phyloP scores from a whole-genome alignment of 257 asterid species.

The Hygrophila difformis region DNA sequence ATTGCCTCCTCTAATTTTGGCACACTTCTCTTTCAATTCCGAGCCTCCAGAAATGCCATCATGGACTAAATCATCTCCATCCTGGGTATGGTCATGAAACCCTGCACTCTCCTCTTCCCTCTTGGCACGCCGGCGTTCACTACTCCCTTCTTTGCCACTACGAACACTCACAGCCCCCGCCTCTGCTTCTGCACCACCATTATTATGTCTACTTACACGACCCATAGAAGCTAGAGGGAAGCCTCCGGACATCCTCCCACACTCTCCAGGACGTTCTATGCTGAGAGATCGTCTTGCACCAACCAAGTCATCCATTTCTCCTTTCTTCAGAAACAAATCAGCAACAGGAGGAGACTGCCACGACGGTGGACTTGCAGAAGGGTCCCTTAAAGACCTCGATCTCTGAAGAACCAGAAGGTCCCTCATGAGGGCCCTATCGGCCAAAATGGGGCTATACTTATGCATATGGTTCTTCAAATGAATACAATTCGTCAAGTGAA shows the following conservation, averaged over 20 bases:
- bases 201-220: constrained; percentile 25
- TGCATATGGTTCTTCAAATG: constrained; percentile 97
- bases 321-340: too few species aligned
- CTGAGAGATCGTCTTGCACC: too few species aligned
- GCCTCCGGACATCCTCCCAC: constrained; percentile 31
- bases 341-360: too few species aligned
- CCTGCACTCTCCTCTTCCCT: too few species aligned
- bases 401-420: constrained; percentile 70
- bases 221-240: constrained; percentile 32
- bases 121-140: constrained; percentile 30
- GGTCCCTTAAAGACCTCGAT: constrained; percentile 82
- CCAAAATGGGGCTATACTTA: constrained; percentile 79
- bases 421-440: constrained; percentile 72
- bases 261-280: constrained; percentile 8
- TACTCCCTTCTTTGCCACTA: constrained; percentile 35
- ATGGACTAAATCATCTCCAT: too few species aligned
- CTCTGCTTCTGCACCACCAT: too few species aligned
- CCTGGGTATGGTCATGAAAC: too few species aligned
- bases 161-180: constrained; percentile 25
- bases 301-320: too few species aligned
- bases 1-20: too few species aligned
- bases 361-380: constrained; percentile 74
- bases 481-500: constrained; percentile 95
- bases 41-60: too few species aligned
- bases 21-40: too few species aligned